These are phyloP conservation scores for Geranium incanum DNA, from an alignment of 441 rosid species.

Conservation along the genomic window DNA sequence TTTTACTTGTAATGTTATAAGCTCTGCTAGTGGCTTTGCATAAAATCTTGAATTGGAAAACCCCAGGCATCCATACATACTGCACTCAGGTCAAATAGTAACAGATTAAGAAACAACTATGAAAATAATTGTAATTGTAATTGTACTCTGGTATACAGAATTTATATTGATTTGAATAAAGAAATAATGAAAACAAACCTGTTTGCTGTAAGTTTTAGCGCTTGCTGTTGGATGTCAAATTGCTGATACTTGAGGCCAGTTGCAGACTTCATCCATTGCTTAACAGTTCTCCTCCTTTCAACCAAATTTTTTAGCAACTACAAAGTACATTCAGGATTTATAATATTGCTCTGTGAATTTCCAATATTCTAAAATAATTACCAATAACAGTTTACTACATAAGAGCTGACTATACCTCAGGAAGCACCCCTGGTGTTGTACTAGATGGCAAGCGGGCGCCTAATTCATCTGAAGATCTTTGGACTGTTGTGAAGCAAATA, in stretches of 20 bases:
- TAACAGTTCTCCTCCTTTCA: conserved; percentile 74
- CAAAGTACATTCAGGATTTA: conserved; percentile 15
- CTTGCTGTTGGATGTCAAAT: conserved; percentile 93
- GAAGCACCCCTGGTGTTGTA: conserved; percentile 71
- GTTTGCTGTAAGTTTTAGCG: conserved; percentile 91
- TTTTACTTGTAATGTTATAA: conserved; percentile 78
- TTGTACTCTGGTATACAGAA: conserved; percentile 7
- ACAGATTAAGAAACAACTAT: conserved; percentile 11
- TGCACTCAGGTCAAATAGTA: conserved; percentile 28
- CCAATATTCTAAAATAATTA: neutral
- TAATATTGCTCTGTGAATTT: conserved; percentile 3
- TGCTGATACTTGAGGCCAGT: conserved; percentile 75
- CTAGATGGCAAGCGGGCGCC: conserved; percentile 62
- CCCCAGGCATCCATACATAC: conserved; percentile 99
- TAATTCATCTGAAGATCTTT: conserved; percentile 65
- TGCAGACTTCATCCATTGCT: conserved; percentile 69
- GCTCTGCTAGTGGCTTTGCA: conserved; percentile 95
- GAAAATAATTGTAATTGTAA: conserved; percentile 5
- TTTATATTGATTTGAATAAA: conserved; percentile 10
- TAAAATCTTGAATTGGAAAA: conserved; percentile 94
- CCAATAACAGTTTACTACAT: neutral
- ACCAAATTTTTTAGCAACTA: conserved; percentile 89
- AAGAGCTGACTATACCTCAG: conserved; percentile 50
- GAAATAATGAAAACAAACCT: conserved; percentile 42
- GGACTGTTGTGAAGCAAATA: conserved; percentile 90